Percentiles rank a stretch among this genome's conserved stretches.
Conservation (phyloP, 495 filamentous ascomycete genomes). For the Neurospora discreta region DNA sequence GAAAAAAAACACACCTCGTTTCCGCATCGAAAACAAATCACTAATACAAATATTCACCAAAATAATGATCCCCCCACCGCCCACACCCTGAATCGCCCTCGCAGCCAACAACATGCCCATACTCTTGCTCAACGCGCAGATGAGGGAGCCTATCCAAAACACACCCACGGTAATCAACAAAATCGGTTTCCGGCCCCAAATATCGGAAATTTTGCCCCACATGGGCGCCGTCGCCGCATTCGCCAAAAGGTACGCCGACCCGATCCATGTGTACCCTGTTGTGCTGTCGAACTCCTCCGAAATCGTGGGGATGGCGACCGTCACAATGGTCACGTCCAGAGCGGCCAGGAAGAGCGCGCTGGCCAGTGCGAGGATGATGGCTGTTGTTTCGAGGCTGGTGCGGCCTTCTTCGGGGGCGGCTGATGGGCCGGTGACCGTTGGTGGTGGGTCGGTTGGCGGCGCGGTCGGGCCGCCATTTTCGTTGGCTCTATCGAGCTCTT, state of each 20-base stretch:
- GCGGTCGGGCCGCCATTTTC: not conserved
- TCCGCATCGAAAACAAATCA: slow-evolving; percentile 63
- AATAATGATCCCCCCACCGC: slow-evolving; percentile 70
- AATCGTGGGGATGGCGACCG: slow-evolving; percentile 44
- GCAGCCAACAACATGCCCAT: slow-evolving; percentile 68
- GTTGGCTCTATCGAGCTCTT: not conserved
- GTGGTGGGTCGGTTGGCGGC: not conserved
- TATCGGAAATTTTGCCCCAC: slow-evolving; percentile 80
- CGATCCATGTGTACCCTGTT: slow-evolving; percentile 69
- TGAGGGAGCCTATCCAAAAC: slow-evolving; percentile 67
- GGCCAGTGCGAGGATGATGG: slow-evolving; percentile 34
- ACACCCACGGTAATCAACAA: slow-evolving; percentile 58
- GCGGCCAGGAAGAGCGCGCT: slow-evolving; percentile 44
- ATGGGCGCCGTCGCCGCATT: slow-evolving; percentile 57
- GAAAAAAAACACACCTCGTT: slow-evolving; percentile 35
- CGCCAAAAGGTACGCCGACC: slow-evolving; percentile 57
- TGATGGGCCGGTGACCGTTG: not conserved
- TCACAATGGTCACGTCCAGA: slow-evolving; percentile 31
- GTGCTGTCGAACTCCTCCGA: slow-evolving; percentile 49
- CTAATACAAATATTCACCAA: slow-evolving; percentile 74
- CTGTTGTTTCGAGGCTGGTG: slow-evolving; percentile 22
- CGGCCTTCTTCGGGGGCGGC: slow-evolving; percentile 21
- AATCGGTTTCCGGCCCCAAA: slow-evolving; percentile 76
- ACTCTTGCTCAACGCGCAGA: slow-evolving; percentile 54
- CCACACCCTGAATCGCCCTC: slow-evolving; percentile 71